These are phyloP conservation scores for Penicillium nordicum DNA, from an alignment of 2,329 filamentous ascomycete species.

Conservation along the genomic window DNA sequence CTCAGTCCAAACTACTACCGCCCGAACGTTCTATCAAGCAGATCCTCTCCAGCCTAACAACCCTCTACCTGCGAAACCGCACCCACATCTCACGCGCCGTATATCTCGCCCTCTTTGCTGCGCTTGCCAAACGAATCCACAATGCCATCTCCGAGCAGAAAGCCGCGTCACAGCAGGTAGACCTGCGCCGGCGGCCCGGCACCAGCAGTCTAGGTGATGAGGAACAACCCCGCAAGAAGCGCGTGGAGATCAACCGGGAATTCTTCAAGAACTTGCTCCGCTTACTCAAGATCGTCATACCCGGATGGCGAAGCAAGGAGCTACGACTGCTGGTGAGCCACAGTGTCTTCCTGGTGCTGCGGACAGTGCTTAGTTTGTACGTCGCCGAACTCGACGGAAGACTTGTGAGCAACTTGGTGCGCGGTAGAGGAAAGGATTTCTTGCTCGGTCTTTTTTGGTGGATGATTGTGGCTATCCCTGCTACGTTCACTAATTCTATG, in stretches of 20 bases:
- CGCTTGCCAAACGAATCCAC: conserved; percentile 80
- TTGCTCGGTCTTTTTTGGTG: conserved; percentile 88
- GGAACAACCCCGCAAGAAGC: conserved; percentile 59
- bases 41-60: conserved; percentile 63
- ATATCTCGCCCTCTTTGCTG: conserved; percentile 76
- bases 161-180: conserved; percentile 70
- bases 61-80: conserved; percentile 74
- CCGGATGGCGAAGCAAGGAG: conserved; percentile 86
- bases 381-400: conserved; percentile 94
- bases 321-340: conserved; percentile 81
- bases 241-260: conserved; percentile 84
- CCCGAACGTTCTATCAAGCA: conserved; percentile 63
- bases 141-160: conserved; percentile 92
- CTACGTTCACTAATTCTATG: conserved; percentile 99
- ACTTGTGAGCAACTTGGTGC: conserved; percentile 86
- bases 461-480: conserved; percentile 95
- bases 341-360: conserved; percentile 83
- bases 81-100: conserved; percentile 77
- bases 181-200: conserved; percentile 54
- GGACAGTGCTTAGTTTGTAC: conserved; percentile 90
- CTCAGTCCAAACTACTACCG: conserved; percentile 68
- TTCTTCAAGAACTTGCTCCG: conserved; percentile 74
- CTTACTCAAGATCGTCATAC: conserved; percentile 81
- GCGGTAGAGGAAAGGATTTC: conserved; percentile 88
- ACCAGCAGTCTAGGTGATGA: conserved; percentile 38